Conservation (phyloP, 2,329 filamentous ascomycete species). For the Trematosphaeria pertusa region DNA sequence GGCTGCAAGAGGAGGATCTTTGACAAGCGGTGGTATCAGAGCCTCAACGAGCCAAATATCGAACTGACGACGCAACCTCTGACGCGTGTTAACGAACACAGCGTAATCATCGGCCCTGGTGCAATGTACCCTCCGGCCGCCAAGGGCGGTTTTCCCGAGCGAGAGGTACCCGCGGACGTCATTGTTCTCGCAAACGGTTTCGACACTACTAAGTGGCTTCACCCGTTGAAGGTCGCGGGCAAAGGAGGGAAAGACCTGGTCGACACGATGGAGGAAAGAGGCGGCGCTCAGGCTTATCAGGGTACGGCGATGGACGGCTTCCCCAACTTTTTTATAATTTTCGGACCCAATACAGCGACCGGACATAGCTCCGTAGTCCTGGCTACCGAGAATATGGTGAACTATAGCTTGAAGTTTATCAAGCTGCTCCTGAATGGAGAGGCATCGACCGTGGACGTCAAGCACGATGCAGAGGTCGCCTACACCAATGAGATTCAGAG, state of each 20-base stretch:
- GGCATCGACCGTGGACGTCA: constrained; percentile 88
- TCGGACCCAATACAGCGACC: constrained; percentile 69
- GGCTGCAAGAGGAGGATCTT: constrained; percentile 71
- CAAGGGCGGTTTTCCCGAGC: constrained; percentile 40
- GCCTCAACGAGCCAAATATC: constrained; percentile 61
- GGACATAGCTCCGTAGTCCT: constrained; percentile 68
- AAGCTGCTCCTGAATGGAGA: constrained; percentile 78
- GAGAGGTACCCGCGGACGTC: constrained; percentile 63
- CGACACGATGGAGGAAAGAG: constrained; percentile 64
- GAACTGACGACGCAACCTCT: constrained; percentile 61
- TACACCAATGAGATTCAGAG: constrained; percentile 52
- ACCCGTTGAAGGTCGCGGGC: constrained; percentile 62
- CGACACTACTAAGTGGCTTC: constrained; percentile 61
- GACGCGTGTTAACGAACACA: constrained; percentile 56
- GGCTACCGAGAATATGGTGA: constrained; percentile 67
- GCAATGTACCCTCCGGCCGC: constrained; percentile 53
- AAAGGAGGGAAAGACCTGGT: constrained; percentile 58
- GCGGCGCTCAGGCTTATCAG: constrained; percentile 69
- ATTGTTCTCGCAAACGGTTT: constrained; percentile 70
- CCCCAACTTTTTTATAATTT: constrained; percentile 70
- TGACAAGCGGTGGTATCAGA: constrained; percentile 63
- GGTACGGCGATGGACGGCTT: constrained; percentile 65
- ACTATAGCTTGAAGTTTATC: constrained; percentile 66
- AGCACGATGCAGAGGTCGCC: constrained; percentile 78
- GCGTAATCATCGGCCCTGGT: constrained; percentile 61